phyloP scores from a whole-genome alignment of 495 filamentous ascomycete genomes.

The Wilcoxina mikolae region DNA sequence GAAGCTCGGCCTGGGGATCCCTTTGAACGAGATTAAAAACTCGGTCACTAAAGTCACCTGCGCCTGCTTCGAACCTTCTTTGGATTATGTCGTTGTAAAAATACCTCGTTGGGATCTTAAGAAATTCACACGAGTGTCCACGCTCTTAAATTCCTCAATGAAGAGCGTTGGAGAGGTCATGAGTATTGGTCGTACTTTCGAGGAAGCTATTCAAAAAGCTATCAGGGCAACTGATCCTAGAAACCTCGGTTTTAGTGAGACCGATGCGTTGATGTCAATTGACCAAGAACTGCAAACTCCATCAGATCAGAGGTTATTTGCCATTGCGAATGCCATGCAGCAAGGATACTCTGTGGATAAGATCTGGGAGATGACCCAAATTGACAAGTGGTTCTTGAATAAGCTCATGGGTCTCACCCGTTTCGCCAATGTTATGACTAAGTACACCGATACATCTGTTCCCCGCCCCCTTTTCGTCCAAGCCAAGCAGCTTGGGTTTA shows the following conservation, averaged over 20 bases:
- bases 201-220: slow-evolving; percentile 97
- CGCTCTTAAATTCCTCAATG: slow-evolving; percentile 90
- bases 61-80: slow-evolving; percentile 96
- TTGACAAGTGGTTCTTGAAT: slow-evolving; percentile 93
- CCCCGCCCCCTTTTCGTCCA: slow-evolving; percentile 50
- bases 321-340: slow-evolving; percentile 95
- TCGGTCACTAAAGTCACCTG: slow-evolving; percentile 91
- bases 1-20: slow-evolving; percentile 86
- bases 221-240: slow-evolving; percentile 88
- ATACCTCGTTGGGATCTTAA: slow-evolving; percentile 98
- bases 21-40: slow-evolving; percentile 91
- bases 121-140: slow-evolving; percentile 94
- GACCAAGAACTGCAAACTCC: slow-evolving; percentile 92
- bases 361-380: slow-evolving; percentile 95
- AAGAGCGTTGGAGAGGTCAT: slow-evolving; percentile 99
- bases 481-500: slow-evolving; percentile 89
- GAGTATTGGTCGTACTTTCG: slow-evolving; percentile 92
- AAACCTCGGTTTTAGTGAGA: slow-evolving; percentile 91
- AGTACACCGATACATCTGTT: slow-evolving; percentile 54
- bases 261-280: slow-evolving; percentile 83
- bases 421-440: slow-evolving; percentile 64
- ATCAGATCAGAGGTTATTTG: slow-evolving; percentile 92
- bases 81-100: slow-evolving; percentile 98
- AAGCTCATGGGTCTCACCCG: slow-evolving; percentile 80
- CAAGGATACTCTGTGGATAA: slow-evolving; percentile 84